These are phyloP conservation scores for Niebla homalea DNA, from an alignment of 495 filamentous ascomycete genomes.

Conservation along the genomic window DNA sequence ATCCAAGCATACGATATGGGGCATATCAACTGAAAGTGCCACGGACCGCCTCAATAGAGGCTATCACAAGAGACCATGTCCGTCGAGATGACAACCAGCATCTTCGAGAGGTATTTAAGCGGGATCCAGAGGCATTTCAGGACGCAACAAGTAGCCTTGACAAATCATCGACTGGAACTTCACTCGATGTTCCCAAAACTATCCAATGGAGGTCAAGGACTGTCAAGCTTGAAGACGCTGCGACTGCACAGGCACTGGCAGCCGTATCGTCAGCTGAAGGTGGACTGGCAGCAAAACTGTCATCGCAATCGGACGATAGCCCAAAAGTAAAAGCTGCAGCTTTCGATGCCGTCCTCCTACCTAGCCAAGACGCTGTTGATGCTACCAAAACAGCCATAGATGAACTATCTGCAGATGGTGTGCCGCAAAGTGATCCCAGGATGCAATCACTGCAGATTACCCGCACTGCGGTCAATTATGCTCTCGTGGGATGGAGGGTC, in stretches of 20 bases:
- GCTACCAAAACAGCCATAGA: conserved; percentile 87
- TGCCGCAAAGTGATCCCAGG: conserved; percentile 68
- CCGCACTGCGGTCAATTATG: conserved; percentile 82
- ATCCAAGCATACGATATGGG: conserved; percentile 87
- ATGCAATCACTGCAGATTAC: conserved; percentile 93
- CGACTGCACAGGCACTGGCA: conserved; percentile 65
- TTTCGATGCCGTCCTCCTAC: conserved; percentile 80
- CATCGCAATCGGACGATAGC: conserved; percentile 25
- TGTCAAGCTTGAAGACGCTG: conserved; percentile 79
- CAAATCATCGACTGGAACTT: conserved; percentile 32
- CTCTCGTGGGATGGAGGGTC: conserved; percentile 84
- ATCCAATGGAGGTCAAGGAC: conserved; percentile 83
- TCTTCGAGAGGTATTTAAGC: conserved; percentile 49
- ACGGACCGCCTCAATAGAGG: conserved; percentile 63
- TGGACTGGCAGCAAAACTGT: conserved; percentile 36
- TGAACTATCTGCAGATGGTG: conserved; percentile 67
- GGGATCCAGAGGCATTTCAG: conserved; percentile 58
- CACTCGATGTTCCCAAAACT: conserved; percentile 53
- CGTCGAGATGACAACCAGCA: conserved; percentile 47
- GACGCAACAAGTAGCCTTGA: conserved; percentile 47
- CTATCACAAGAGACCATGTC: conserved; percentile 65
- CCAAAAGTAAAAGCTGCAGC: conserved; percentile 55
- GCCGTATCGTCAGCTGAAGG: conserved; percentile 41
- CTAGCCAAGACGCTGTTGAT: conserved; percentile 90
- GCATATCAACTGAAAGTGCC: conserved; percentile 83